Conservation (phyloP, 2,329 filamentous ascomycete genomes). For the Cytospora chrysosperma region DNA sequence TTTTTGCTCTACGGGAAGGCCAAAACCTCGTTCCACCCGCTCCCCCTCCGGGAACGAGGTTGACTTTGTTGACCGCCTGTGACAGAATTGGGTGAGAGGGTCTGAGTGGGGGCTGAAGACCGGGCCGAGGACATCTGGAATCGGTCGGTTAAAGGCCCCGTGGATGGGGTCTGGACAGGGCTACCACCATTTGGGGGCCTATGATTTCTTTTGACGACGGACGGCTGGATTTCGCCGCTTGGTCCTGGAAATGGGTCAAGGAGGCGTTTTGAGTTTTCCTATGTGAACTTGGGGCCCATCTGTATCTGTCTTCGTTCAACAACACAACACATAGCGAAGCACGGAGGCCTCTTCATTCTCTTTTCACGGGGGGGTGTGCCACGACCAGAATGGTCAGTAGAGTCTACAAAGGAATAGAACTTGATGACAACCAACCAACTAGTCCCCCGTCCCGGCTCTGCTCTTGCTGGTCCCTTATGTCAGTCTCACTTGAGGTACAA, state of each 20-base stretch:
- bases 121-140: background rate
- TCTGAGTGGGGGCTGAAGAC: background rate
- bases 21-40: too few relatives aligned
- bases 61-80: too few relatives aligned
- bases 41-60: too few relatives aligned
- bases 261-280: background rate
- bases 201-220: background rate
- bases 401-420: constrained; percentile 18
- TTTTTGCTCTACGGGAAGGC: too few relatives aligned
- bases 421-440: background rate
- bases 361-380: constrained; percentile 12
- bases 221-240: background rate
- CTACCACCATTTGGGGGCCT: background rate
- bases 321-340: constrained; percentile 10
- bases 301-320: background rate
- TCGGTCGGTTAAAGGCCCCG: background rate
- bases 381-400: constrained; percentile 21
- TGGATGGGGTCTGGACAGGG: background rate
- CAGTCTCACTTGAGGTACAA: background rate
- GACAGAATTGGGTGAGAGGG: background rate
- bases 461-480: too few relatives aligned
- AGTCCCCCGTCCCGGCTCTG: background rate
- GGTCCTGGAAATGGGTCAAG: constrained; percentile 6
- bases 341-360: constrained; percentile 3
- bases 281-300: background rate